Evolutionary conservation across 2,329 filamentous ascomycete genomes (phyloP).

Genomic region (Phialocephala subalpina): DNA sequence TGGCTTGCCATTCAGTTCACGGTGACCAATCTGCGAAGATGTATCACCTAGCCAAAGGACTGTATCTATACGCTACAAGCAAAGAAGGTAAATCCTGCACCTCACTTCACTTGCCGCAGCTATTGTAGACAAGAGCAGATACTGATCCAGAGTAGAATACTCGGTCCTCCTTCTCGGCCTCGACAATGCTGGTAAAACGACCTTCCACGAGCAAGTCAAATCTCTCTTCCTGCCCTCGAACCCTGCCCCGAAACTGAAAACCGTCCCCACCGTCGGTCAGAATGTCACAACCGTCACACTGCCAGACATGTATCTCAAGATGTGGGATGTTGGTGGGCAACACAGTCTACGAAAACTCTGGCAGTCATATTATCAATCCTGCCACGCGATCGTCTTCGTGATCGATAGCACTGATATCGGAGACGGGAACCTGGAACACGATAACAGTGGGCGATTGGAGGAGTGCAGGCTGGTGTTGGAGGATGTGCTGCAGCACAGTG

Average conservation of each 20-base stretch:
- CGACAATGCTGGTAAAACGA: constrained; percentile 98
- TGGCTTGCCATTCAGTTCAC: constrained; percentile 6
- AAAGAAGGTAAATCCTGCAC: constrained; percentile 76
- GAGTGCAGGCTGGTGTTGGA: constrained; percentile 92
- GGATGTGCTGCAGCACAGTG: constrained; percentile 84
- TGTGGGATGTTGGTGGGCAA: constrained; percentile 98
- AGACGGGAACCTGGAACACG: constrained; percentile 62
- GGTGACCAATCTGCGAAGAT: constrained; percentile 54
- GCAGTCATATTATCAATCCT: constrained; percentile 94
- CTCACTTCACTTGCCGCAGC: constrained; percentile 18
- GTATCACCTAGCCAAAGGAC: constrained; percentile 95
- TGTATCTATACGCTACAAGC: constrained; percentile 94
- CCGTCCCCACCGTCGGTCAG: constrained; percentile 95
- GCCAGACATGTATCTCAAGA: constrained; percentile 95
- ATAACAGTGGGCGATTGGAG: constrained; percentile 70
- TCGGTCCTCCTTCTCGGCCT: constrained; percentile 96
- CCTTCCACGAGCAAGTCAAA: constrained; percentile 96
- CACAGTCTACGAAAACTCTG: constrained; percentile 87
- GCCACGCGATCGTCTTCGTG: constrained; percentile 97
- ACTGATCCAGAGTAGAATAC: constrained; percentile 70
- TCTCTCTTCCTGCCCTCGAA: constrained; percentile 76
- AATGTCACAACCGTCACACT: constrained; percentile 93
- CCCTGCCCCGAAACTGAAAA: constrained; percentile 76
- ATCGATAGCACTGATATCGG: constrained; percentile 95
- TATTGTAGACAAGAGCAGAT: constrained; percentile 13